These are phyloP conservation scores for Coniferiporia sulphurascens DNA, from an alignment of 1,284 basidiomycete species.

Conservation along the genomic window DNA sequence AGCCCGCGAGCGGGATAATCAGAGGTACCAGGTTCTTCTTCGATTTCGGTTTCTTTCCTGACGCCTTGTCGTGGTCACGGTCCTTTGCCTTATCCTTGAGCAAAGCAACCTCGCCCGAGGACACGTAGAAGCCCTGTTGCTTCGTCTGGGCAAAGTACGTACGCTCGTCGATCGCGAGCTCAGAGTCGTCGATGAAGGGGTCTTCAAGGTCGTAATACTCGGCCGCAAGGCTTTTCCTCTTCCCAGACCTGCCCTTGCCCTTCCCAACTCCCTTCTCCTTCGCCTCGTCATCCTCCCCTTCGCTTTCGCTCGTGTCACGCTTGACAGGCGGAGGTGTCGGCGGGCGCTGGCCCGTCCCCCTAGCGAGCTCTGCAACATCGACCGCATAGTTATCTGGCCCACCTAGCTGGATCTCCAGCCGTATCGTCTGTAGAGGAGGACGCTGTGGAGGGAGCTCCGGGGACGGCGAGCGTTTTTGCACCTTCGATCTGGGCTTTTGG, in stretches of 20 bases:
- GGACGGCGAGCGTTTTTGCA: slow-evolving; percentile 52
- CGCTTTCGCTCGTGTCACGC: slow-evolving; percentile 43
- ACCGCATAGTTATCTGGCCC: slow-evolving; percentile 70
- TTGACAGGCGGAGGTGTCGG: slow-evolving; percentile 47
- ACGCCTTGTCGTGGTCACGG: slow-evolving; percentile 32
- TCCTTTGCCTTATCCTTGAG: slow-evolving; percentile 63
- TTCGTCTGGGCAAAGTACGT: slow-evolving; percentile 91
- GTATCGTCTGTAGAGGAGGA: slow-evolving; percentile 55
- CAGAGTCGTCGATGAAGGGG: slow-evolving; percentile 97
- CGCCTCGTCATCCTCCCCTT: slow-evolving; percentile 30
- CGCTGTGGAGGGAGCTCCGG: slow-evolving; percentile 53
- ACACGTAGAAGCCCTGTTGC: slow-evolving; percentile 93
- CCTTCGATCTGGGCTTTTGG: slow-evolving; percentile 28
- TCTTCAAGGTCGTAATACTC: slow-evolving; percentile 89
- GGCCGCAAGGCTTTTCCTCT: slow-evolving; percentile 54
- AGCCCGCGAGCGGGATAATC: slow-evolving; percentile 28
- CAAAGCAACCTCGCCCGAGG: slow-evolving; percentile 80
- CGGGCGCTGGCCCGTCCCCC: slow-evolving; percentile 59
- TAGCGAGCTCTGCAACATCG: slow-evolving; percentile 54
- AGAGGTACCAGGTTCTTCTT: slow-evolving; percentile 40
- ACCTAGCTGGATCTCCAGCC: slow-evolving; percentile 64
- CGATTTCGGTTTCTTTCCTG: slow-evolving; percentile 61
- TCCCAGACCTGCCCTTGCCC: slow-evolving; percentile 33
- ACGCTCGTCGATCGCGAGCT: slow-evolving; percentile 85
- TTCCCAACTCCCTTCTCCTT: slow-evolving; percentile 29